Evolutionary conservation across 2,329 filamentous ascomycete species (phyloP).

Genomic region (Metarhizium sp.): DNA sequence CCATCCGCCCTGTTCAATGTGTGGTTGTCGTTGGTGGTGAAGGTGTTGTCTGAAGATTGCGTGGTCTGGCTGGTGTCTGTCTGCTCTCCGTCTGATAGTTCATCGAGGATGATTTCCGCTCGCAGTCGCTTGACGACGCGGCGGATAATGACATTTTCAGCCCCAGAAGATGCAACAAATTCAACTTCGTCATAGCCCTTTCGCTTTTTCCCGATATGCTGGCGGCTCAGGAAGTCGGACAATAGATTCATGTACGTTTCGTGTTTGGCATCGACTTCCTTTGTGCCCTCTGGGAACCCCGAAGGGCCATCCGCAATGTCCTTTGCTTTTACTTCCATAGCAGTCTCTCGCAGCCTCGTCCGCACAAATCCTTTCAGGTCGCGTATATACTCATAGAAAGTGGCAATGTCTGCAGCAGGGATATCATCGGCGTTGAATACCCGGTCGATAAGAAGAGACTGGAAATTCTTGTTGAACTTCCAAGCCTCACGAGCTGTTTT

Average conservation of each 20-base stretch:
- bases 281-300: conserved; percentile 40
- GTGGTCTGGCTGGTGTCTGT: conserved; percentile 23
- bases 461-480: conserved; percentile 96
- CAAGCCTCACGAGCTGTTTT: conserved; percentile 60
- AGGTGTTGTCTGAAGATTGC: conserved; percentile 18
- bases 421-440: conserved; percentile 64
- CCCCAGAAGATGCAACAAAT: conserved; percentile 38
- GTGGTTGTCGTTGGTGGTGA: conserved; percentile 18
- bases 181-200: conserved; percentile 46
- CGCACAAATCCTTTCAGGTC: conserved; percentile 70
- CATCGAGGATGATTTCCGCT: conserved; percentile 46
- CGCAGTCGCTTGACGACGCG: conserved; percentile 55
- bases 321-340: conserved; percentile 49
- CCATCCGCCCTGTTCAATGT: conserved; percentile 16
- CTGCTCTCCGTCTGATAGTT: conserved; percentile 41
- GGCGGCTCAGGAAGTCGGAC: conserved; percentile 32
- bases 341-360: conserved; percentile 57
- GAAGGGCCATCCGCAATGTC: conserved; percentile 41
- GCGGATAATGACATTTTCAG: conserved; percentile 39
- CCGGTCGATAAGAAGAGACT: conserved; percentile 77
- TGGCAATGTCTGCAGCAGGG: conserved; percentile 57
- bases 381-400: conserved; percentile 67
- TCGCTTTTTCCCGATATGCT: conserved; percentile 28
- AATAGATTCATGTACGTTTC: conserved; percentile 48
- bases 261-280: conserved; percentile 38